Percentiles rank a stretch among this genome's conserved stretches.
These are phyloP conservation scores for Saccharomyces hybrid DNA, from an alignment of 1,139 yeast species.

Conservation along the genomic window DNA sequence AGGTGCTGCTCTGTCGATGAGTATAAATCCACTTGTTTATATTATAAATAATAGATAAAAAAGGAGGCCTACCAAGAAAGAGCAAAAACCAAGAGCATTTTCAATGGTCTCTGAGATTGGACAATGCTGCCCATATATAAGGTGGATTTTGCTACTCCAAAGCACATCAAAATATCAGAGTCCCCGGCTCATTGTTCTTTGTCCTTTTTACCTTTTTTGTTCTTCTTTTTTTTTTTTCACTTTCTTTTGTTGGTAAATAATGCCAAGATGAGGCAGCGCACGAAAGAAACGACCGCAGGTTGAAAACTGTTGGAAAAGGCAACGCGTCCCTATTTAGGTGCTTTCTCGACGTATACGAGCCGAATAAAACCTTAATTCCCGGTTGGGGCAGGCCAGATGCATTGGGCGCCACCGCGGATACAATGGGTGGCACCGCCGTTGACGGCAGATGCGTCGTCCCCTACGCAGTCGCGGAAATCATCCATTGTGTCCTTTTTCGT, in stretches of 20 bases:
- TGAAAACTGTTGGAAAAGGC: background rate
- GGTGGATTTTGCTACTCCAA: background rate
- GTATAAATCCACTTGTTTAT: background rate
- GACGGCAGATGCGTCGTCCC: background rate
- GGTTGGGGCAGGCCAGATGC: background rate
- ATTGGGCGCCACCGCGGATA: background rate
- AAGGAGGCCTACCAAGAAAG: background rate
- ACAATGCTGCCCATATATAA: background rate
- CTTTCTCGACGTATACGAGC: background rate
- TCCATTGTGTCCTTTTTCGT: background rate
- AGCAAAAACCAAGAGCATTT: background rate
- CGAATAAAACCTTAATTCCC: background rate
- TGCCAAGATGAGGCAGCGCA: background rate
- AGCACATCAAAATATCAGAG: background rate
- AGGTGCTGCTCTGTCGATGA: background rate
- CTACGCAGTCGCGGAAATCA: background rate
- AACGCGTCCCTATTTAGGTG: background rate
- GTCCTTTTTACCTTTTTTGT: background rate
- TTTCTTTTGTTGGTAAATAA: background rate
- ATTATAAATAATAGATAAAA: no score
- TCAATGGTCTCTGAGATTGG: background rate
- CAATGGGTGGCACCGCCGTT: background rate
- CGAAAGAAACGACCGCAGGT: background rate
- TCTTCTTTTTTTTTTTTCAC: background rate
- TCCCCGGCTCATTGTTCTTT: background rate